Percentiles rank a stretch among this genome's conserved stretches.
These are phyloP conservation scores for Astrephomene gubernaculifera DNA, from an alignment of 139 green algal genomes.

Conservation along the genomic window DNA sequence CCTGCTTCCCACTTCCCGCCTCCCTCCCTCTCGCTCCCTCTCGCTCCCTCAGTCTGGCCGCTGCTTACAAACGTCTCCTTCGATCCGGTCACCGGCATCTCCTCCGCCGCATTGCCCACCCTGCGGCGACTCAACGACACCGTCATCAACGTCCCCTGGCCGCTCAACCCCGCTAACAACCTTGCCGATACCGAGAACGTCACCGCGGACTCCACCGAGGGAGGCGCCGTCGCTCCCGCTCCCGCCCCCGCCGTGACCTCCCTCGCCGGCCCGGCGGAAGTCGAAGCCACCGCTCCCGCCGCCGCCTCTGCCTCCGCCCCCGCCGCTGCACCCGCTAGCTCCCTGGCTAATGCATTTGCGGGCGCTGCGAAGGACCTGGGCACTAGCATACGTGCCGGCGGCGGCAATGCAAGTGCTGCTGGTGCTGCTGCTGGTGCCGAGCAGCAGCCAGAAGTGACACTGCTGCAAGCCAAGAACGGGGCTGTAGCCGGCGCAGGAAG, in stretches of 20 bases:
- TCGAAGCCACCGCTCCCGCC: neutral
- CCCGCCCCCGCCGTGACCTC: too few relatives aligned
- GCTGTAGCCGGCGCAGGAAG: too few relatives aligned
- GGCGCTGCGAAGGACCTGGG: too few relatives aligned
- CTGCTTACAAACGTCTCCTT: slow-evolving; percentile 39
- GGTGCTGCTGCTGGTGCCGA: too few relatives aligned
- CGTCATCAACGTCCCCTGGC: slow-evolving; percentile 34
- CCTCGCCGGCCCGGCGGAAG: neutral
- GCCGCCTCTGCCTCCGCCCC: neutral
- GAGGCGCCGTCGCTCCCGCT: too few relatives aligned
- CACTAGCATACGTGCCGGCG: too few relatives aligned
- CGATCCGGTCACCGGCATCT: slow-evolving; percentile 25
- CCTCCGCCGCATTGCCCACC: slow-evolving; percentile 5
- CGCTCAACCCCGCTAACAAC: neutral
- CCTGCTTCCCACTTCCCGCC: neutral
- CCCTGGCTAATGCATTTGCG: too few relatives aligned
- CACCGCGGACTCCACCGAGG: neutral
- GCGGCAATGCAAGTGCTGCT: too few relatives aligned
- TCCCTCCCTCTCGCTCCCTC: neutral
- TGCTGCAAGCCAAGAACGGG: too few relatives aligned
- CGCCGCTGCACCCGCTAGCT: neutral
- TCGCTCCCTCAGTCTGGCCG: neutral
- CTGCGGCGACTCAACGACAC: slow-evolving; percentile 38
- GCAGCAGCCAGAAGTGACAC: too few relatives aligned
- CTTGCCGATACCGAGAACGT: too few relatives aligned